A percentile compares a stretch with the other conserved stretches of the same genome.
Conservation (phyloP, 345 rosid genomes). For the Rhizophora mangle region DNA sequence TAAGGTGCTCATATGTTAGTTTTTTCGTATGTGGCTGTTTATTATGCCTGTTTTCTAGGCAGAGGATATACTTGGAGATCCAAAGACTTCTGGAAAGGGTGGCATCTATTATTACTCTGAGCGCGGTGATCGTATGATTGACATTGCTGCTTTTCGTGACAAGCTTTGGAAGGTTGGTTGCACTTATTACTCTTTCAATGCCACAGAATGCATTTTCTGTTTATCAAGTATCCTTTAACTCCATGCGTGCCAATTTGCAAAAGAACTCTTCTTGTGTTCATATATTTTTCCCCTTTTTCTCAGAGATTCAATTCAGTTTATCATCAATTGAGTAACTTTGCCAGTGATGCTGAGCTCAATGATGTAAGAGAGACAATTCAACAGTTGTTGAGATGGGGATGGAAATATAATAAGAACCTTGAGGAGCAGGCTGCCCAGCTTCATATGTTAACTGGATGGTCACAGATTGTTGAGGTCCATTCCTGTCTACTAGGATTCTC, state of each 20-base stretch:
- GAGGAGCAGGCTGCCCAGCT: constrained; percentile 99
- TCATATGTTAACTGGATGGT: constrained; percentile 96
- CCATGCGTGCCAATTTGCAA: background rate
- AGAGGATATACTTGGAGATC: constrained; percentile 73
- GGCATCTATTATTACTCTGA: constrained; percentile 83
- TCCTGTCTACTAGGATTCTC: constrained; percentile 9
- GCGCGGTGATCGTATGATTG: constrained; percentile 93
- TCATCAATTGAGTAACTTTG: constrained; percentile 57
- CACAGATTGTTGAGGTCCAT: constrained; percentile 84
- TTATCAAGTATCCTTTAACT: background rate
- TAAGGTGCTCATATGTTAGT: background rate
- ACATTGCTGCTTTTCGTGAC: constrained; percentile 67
- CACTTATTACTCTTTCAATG: background rate
- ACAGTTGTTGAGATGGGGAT: constrained; percentile 87
- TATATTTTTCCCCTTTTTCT: constrained; percentile 11
- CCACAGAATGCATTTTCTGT: background rate
- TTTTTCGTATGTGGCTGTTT: constrained; percentile 8
- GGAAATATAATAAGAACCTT: constrained; percentile 90
- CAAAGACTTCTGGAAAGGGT: constrained; percentile 65
- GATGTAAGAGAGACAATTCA: constrained; percentile 78
- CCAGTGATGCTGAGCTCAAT: constrained; percentile 69
- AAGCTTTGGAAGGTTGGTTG: constrained; percentile 77
- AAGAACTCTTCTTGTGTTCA: constrained; percentile 19
- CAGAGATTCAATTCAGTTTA: constrained; percentile 67
- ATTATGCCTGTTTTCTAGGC: constrained; percentile 40